phyloP scores from a whole-genome alignment of 208 protist species.

The Trichomonas gallinae region DNA sequence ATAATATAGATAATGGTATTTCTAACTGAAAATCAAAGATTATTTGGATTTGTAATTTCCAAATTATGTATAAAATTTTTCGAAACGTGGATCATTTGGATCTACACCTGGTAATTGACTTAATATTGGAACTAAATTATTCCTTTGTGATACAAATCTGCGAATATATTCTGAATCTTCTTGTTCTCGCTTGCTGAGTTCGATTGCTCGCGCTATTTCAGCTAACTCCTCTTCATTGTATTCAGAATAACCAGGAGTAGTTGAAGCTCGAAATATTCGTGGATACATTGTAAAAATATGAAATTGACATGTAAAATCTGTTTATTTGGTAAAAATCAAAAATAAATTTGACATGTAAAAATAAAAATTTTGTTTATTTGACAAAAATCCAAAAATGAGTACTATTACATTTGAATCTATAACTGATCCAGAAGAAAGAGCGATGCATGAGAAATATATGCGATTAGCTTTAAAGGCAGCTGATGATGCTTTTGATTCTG shows the following conservation, averaged over 20 bases:
- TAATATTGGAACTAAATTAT: not conserved
- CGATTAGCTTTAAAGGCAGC: not conserved
- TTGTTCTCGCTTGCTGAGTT: not conserved
- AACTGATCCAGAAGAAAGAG: not conserved
- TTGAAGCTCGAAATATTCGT: too few relatives aligned
- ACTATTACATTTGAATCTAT: not conserved
- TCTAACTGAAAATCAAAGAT: too few relatives aligned
- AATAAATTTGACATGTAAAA: too few relatives aligned
- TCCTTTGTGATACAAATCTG: not conserved
- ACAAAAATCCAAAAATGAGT: not conserved
- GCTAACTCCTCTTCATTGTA: not conserved
- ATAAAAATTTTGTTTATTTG: too few relatives aligned
- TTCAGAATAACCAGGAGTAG: not conserved
- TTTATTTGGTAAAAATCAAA: not conserved
- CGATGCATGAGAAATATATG: constrained; percentile 1
- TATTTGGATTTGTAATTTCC: too few relatives aligned
- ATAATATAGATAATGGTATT: too few relatives aligned
- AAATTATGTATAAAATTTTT: not conserved
- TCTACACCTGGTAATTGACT: not conserved
- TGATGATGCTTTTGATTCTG: not conserved
- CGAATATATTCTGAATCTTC: not conserved
- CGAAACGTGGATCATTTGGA: not conserved
- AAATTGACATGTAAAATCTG: too few relatives aligned
- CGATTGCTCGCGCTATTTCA: not conserved
- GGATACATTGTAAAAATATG: too few relatives aligned